A percentile compares a stretch with the other conserved stretches of the same genome.
Conservation (phyloP, 1,139 yeast genomes). For the Taphrina pruni region DNA sequence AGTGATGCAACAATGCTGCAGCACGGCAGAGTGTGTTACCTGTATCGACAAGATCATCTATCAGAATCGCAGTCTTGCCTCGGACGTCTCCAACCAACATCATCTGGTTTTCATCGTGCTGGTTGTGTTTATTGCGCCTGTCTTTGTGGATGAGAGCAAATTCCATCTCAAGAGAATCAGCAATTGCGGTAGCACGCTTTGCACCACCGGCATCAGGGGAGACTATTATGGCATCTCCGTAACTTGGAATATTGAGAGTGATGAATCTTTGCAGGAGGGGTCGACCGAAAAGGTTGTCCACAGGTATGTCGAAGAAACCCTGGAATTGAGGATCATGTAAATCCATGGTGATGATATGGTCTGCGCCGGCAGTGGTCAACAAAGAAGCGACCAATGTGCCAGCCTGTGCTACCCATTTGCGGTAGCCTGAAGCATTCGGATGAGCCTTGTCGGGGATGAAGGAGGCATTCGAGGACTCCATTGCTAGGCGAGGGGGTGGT, state of each 20-base stretch:
- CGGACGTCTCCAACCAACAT: constrained; percentile 95
- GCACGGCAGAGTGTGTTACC: constrained; percentile 97
- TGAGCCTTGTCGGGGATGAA: constrained; percentile 51
- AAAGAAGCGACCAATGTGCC: constrained; percentile 83
- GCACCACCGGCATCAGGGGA: constrained; percentile 99
- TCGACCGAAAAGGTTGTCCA: constrained; percentile 93
- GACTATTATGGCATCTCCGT: constrained; percentile 76
- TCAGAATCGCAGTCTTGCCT: constrained; percentile 83
- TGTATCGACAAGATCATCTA: constrained; percentile 98
- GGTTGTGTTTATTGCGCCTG: constrained; percentile 54
- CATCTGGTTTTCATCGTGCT: constrained; percentile 89
- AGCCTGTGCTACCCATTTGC: constrained; percentile 94
- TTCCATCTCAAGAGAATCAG: constrained; percentile 88
- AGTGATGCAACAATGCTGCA: constrained; percentile 82
- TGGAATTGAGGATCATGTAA: constrained; percentile 97
- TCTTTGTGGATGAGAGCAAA: constrained; percentile 97
- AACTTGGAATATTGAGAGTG: constrained; percentile 69
- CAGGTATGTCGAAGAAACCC: constrained; percentile 95
- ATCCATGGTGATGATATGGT: constrained; percentile 97
- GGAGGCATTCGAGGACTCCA: constrained; percentile 31
- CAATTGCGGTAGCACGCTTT: constrained; percentile 93
- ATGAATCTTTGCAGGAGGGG: constrained; percentile 91
- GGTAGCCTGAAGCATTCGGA: constrained; percentile 64
- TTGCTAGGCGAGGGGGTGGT: constrained; percentile 19
- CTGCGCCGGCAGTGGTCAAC: constrained; percentile 94